Percentiles rank a stretch among this genome's conserved stretches.
Evolutionary conservation across 495 filamentous ascomycete species (phyloP).

Genomic region (Xylaria curta): DNA sequence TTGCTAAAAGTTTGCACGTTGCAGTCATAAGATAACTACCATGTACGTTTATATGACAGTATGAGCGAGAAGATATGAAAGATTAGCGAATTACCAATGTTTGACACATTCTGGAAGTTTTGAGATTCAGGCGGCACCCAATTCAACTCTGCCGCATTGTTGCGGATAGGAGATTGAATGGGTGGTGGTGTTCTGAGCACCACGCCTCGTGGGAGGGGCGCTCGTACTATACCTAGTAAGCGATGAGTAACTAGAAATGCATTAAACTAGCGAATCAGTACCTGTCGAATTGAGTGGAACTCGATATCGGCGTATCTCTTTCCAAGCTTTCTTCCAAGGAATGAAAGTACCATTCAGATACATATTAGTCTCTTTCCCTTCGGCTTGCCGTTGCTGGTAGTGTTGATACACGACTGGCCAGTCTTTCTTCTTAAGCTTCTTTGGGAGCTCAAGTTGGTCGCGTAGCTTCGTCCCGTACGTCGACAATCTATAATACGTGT

Average conservation of each 20-base stretch:
- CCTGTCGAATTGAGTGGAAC: not conserved
- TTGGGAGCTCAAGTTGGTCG: not conserved
- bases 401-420: not conserved
- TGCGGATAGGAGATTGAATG: not conserved
- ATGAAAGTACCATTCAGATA: not conserved
- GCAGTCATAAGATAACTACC: not conserved
- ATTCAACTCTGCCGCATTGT: not conserved
- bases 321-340: conserved; percentile 2
- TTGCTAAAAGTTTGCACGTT: not conserved
- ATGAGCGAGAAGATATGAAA: not conserved
- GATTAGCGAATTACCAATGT: not conserved
- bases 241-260: not conserved
- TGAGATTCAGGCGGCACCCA: not conserved
- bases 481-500: not conserved
- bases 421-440: not conserved
- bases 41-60: not conserved
- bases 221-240: not conserved
- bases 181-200: not conserved
- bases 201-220: not conserved
- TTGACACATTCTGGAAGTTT: not conserved
- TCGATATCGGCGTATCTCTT: conserved; percentile 4
- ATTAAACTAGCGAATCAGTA: not conserved
- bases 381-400: not conserved
- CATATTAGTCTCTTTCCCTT: not conserved
- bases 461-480: not conserved